phyloP scores from a whole-genome alignment of 2,329 filamentous ascomycete species.

The Fusarium algeriense region DNA sequence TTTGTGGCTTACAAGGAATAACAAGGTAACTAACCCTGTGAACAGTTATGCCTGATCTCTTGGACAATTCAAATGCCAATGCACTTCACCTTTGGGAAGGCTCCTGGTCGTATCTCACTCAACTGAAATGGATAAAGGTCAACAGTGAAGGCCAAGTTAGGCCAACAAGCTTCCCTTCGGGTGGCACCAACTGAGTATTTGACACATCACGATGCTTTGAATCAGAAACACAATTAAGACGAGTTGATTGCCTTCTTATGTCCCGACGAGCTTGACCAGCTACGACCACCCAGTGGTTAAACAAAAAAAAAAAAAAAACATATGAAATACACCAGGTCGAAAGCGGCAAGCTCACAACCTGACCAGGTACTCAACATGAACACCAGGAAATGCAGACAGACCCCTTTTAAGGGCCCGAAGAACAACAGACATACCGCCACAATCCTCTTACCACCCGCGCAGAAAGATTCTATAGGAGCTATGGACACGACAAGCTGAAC shows the following conservation, averaged over 20 bases:
- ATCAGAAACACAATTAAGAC: background rate
- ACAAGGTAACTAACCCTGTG: conserved; percentile 27
- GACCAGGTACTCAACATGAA: background rate
- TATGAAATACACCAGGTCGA: background rate
- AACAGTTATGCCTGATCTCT: conserved; percentile 79
- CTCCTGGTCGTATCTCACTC: conserved; percentile 83
- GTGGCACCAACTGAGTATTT: conserved; percentile 28
- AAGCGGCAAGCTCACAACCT: background rate
- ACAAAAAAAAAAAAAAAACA: background rate
- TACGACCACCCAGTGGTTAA: background rate
- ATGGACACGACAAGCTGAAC: background rate
- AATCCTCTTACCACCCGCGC: background rate
- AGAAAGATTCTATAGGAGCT: background rate
- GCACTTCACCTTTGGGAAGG: conserved; percentile 82
- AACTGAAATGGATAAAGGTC: conserved; percentile 82
- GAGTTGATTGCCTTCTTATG: background rate
- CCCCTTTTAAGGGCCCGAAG: background rate
- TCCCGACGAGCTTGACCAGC: background rate
- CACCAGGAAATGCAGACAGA: background rate
- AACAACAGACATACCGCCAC: background rate
- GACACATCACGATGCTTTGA: background rate
- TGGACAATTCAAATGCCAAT: conserved; percentile 72
- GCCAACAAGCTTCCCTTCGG: conserved; percentile 82
- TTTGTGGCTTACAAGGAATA: background rate
- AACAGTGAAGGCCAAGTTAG: conserved; percentile 72